Evolutionary conservation across 1,284 basidiomycete species (phyloP).

Genomic region (Malassezia slooffiae): DNA sequence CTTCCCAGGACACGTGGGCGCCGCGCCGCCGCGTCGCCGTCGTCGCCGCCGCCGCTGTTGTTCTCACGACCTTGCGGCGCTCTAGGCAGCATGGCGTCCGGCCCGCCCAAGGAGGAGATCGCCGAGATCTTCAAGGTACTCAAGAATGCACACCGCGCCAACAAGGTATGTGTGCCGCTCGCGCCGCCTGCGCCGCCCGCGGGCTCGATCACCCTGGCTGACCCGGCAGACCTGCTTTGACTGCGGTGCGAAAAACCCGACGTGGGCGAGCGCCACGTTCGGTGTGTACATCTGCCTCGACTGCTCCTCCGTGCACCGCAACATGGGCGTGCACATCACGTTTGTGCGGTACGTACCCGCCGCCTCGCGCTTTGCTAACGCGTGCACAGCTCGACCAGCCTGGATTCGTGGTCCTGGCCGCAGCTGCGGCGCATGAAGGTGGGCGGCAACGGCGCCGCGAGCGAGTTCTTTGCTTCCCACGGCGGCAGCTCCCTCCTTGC

Average conservation of each 20-base stretch:
- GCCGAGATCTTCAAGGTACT: constrained; percentile 45
- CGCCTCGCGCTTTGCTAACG: too few species aligned
- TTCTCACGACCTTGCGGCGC: too few species aligned
- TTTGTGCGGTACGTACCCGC: constrained; percentile 91
- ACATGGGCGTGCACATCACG: constrained; percentile 94
- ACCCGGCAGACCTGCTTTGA: constrained; percentile 75
- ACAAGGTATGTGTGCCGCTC: constrained; percentile 24
- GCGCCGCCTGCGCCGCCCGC: background rate
- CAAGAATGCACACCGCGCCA: constrained; percentile 31
- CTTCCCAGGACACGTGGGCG: too few species aligned
- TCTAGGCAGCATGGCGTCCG: constrained; percentile 21
- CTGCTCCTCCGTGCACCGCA: constrained; percentile 87
- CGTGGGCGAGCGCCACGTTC: constrained; percentile 92
- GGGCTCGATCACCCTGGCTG: too few species aligned
- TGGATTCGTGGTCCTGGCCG: constrained; percentile 82
- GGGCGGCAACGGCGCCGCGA: constrained; percentile 79
- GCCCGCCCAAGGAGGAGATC: constrained; percentile 39
- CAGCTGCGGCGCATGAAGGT: constrained; percentile 95
- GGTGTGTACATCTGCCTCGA: constrained; percentile 96
- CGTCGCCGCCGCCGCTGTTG: too few species aligned
- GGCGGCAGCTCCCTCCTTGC: constrained; percentile 62
- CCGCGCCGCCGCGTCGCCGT: too few species aligned
- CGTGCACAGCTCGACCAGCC: constrained; percentile 94
- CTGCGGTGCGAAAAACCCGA: constrained; percentile 89
- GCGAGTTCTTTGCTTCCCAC: constrained; percentile 79